Base-by-base conservation (phyloP, 441 rosid genomes). In the Adansonia grandidieri region DNA sequence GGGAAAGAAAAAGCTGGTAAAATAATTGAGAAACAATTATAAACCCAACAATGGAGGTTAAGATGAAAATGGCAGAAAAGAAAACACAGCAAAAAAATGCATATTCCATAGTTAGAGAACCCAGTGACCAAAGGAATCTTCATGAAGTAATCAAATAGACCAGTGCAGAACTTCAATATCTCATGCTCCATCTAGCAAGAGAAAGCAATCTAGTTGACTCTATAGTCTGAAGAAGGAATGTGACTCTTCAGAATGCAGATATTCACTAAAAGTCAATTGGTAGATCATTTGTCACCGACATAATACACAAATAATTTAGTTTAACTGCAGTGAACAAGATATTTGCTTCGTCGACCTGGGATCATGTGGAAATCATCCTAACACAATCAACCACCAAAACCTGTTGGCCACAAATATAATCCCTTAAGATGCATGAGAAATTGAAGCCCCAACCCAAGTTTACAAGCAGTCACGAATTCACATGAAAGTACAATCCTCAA, bases 141-240 rank as follows among this genome's bases (percentile, higher is more conserved):
- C 48, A 71, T 53, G 75, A 22, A 71, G 62, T 53, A 53, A 71
- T 71, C 47, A 53, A 48, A 71, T 51, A 71, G 19, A 51, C 74
- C 24, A 51, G 61, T 51, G 45, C 44, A 28, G 56, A 71, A 71
- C 47, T 70, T 48, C 60, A 50, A 50, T 24, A 70, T 50, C 60
- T 70, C 44, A 50, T 14, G 45, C 15, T 70, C 73, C 22, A 51
- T 40, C 14, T 70, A 51, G 22, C 42, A 70, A 50, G 20, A 70
- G 74, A 50, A 70, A 50, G 74, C 60, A 70, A 48, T 69, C 13
- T 13, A 22, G 19, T 71, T 20, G 37, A 71, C 48, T 28, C 61
- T 53, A 53, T 71, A 28, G 42, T 28, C 37, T 5, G 48, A 71
- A 53, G 75, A 71, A 53, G 62, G 48, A 71, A 71, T 53, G 15